Conservation (phyloP, 768 basidiomycete species). For the Chalciporus piperatus region DNA sequence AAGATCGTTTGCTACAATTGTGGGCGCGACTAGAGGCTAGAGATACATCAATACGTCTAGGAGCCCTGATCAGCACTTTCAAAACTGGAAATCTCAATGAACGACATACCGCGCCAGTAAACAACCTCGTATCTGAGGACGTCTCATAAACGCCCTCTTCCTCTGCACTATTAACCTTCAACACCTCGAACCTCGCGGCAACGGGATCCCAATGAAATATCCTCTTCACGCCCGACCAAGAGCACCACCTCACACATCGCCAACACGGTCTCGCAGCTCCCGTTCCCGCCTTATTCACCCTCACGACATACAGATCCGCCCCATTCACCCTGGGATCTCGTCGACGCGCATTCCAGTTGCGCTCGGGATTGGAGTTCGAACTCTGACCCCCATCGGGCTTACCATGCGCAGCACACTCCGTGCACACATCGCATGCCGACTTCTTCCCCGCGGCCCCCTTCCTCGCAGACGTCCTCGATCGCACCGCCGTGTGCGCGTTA, state of each 20-base stretch:
- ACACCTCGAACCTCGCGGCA: slow-evolving; percentile 36
- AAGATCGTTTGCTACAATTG: background rate
- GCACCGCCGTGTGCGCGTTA: background rate
- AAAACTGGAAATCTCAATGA: background rate
- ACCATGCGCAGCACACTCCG: background rate
- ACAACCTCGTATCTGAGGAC: slow-evolving; percentile 41
- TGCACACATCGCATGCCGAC: background rate
- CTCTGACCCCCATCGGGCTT: background rate
- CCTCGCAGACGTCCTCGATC: slow-evolving; percentile 4
- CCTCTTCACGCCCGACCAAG: slow-evolving; percentile 55
- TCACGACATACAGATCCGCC: slow-evolving; percentile 53
- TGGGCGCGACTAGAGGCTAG: too few relatives aligned
- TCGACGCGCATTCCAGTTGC: slow-evolving; percentile 34
- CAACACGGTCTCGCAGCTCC: slow-evolving; percentile 54
- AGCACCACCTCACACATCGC: slow-evolving; percentile 55
- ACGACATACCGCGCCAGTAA: slow-evolving; percentile 43
- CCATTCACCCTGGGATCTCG: slow-evolving; percentile 46
- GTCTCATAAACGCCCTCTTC: slow-evolving; percentile 42
- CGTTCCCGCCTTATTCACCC: slow-evolving; percentile 47
- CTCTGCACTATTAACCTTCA: slow-evolving; percentile 46
- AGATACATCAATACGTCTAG: background rate
- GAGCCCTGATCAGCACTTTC: background rate
- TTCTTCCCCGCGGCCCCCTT: slow-evolving; percentile 1
- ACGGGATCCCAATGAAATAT: slow-evolving; percentile 51
- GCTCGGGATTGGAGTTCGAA: slow-evolving; percentile 11